These are phyloP conservation scores for Citrullus amarus DNA, from an alignment of 306 rosid genomes.

Conservation along the genomic window DNA sequence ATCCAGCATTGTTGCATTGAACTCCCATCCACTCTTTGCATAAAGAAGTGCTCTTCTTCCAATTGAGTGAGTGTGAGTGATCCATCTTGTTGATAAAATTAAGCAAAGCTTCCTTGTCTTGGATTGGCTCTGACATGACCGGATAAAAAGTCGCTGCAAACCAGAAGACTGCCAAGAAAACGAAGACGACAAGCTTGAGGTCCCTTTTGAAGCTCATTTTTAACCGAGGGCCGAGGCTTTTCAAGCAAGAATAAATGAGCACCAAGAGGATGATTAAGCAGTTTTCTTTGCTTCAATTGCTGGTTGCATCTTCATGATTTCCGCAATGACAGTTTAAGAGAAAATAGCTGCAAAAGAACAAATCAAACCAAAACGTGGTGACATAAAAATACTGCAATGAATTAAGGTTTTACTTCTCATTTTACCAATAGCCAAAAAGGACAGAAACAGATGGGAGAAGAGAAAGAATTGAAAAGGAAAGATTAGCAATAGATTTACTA, in stretches of 20 bases:
- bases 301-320: not conserved
- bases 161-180: conserved; percentile 11
- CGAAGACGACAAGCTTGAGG: conserved; percentile 14
- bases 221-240: not conserved
- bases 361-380: not conserved
- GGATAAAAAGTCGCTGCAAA: conserved; percentile 19
- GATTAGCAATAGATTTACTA: not conserved
- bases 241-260: not conserved
- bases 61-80: conserved; percentile 47
- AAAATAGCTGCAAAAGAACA: not conserved
- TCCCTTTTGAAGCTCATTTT: conserved; percentile 38
- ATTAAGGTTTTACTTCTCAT: not conserved
- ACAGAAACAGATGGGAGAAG: not conserved
- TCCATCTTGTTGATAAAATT: conserved; percentile 45
- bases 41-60: conserved; percentile 46
- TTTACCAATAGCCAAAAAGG: not conserved
- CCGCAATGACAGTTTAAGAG: not conserved
- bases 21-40: conserved; percentile 83
- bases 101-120: conserved; percentile 71
- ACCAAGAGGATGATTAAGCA: not conserved
- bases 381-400: not conserved
- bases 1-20: conserved; percentile 32
- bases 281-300: not conserved
- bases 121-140: conserved; percentile 39
- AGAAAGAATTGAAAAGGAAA: not conserved